Conservation (phyloP, 441 rosid species). For the Adansonia grandidieri region DNA sequence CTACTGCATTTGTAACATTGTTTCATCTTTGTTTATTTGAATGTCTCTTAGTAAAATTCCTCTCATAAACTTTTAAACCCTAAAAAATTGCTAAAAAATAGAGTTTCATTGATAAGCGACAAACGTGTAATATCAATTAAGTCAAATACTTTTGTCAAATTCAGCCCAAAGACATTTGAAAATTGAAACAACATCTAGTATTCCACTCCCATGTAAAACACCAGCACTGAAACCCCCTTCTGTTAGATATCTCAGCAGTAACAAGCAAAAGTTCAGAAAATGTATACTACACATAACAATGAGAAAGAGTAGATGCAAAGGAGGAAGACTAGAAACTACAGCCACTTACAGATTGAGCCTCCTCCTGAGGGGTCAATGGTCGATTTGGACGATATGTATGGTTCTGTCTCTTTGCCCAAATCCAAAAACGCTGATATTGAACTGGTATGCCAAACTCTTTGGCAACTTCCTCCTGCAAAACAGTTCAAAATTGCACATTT, state of each 20-base stretch:
- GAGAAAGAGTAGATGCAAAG: background rate
- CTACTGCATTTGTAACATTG: background rate
- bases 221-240: background rate
- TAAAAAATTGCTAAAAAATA: no score
- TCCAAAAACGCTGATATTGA: slow-evolving; percentile 88
- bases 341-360: slow-evolving; percentile 71
- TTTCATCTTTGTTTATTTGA: slow-evolving; percentile 6
- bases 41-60: slow-evolving; percentile 6
- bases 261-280: background rate
- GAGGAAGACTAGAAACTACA: background rate
- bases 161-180: background rate
- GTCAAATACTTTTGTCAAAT: background rate
- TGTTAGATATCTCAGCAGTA: background rate
- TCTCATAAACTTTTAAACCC: background rate
- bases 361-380: slow-evolving; percentile 82
- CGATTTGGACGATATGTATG: slow-evolving; percentile 98
- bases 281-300: background rate
- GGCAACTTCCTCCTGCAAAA: slow-evolving; percentile 85
- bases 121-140: background rate
- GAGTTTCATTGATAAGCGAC: no score
- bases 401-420: slow-evolving; percentile 98
- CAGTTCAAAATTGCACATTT: slow-evolving; percentile 14
- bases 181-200: background rate
- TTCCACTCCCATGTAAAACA: background rate
- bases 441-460: slow-evolving; percentile 91